Conservation (phyloP, 2,329 filamentous ascomycete genomes). For the Biscogniauxia mediterranea region DNA sequence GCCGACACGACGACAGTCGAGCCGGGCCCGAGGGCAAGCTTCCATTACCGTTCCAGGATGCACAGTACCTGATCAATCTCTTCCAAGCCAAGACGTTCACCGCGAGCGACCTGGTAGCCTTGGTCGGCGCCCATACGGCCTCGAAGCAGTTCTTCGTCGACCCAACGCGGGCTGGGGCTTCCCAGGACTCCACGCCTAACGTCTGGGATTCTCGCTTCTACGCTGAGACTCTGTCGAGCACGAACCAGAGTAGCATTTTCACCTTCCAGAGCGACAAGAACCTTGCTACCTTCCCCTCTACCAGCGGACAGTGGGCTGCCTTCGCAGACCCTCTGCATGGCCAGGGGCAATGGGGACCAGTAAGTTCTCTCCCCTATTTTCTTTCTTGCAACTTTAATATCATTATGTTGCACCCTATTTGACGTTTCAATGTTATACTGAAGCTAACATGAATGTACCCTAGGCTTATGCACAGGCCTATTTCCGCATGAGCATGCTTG, state of each 20-base stretch:
- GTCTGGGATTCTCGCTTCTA: slow-evolving; percentile 53
- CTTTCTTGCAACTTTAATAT: neutral
- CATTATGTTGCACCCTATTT: neutral
- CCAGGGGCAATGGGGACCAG: slow-evolving; percentile 22
- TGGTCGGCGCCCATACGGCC: slow-evolving; percentile 53
- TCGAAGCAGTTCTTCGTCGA: slow-evolving; percentile 48
- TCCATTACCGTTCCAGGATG: slow-evolving; percentile 40
- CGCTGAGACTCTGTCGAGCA: slow-evolving; percentile 35
- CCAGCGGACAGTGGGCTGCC: slow-evolving; percentile 20
- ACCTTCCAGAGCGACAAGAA: slow-evolving; percentile 33
- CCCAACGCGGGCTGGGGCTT: slow-evolving; percentile 32
- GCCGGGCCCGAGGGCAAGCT: slow-evolving; percentile 44
- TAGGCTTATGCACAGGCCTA: slow-evolving; percentile 41
- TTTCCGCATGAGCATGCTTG: slow-evolving; percentile 42
- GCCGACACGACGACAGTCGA: slow-evolving; percentile 42
- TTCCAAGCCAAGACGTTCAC: slow-evolving; percentile 52
- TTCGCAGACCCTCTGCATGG: slow-evolving; percentile 24
- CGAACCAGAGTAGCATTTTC: slow-evolving; percentile 31
- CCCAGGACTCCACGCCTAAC: slow-evolving; percentile 48
- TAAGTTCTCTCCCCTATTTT: slow-evolving; percentile 16
- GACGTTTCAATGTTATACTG: neutral
- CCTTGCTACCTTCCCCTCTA: slow-evolving; percentile 22
- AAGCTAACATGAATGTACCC: neutral
- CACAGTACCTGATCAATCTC: slow-evolving; percentile 42
- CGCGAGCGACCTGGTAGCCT: slow-evolving; percentile 48